Percentiles rank a stretch among this genome's conserved stretches.
Conservation (phyloP, 2,329 filamentous ascomycete genomes). For the Diaporthe sp. region DNA sequence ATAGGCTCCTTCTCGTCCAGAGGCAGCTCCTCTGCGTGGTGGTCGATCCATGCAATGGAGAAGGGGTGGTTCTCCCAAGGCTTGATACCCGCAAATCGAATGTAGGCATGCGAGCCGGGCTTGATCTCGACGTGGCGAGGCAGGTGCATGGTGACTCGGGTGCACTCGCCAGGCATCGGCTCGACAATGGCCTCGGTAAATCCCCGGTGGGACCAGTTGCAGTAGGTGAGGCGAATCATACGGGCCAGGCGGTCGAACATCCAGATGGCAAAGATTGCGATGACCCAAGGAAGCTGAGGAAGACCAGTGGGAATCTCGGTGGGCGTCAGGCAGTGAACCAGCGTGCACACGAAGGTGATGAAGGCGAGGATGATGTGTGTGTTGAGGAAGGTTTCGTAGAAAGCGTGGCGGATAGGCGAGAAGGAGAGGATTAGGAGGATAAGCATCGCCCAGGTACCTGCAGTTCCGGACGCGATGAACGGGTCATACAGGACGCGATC, state of each 20-base stretch:
- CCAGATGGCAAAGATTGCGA: constrained; percentile 84
- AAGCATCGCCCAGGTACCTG: constrained; percentile 71
- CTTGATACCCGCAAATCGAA: constrained; percentile 76
- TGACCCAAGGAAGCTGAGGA: constrained; percentile 80
- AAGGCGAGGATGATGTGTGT: constrained; percentile 83
- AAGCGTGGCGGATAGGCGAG: constrained; percentile 89
- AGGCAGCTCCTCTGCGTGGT: constrained; percentile 57
- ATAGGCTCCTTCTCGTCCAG: constrained; percentile 55
- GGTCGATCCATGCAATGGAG: constrained; percentile 80
- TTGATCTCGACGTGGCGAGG: constrained; percentile 75
- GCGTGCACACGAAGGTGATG: constrained; percentile 77
- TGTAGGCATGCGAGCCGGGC: constrained; percentile 81
- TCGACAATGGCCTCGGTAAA: constrained; percentile 76
- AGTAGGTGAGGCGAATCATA: constrained; percentile 72
- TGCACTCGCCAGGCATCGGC: constrained; percentile 76
- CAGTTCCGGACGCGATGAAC: constrained; percentile 76
- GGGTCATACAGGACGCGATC: constrained; percentile 66
- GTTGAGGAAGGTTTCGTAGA: constrained; percentile 96
- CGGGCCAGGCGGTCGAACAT: constrained; percentile 76
- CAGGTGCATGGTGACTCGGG: constrained; percentile 77
- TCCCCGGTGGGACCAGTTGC: constrained; percentile 71
- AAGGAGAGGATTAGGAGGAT: constrained; percentile 78
- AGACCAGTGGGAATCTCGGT: constrained; percentile 74
- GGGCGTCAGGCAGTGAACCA: constrained; percentile 78
- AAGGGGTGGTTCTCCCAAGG: constrained; percentile 84